Base-by-base conservation (phyloP, 2,329 filamentous ascomycete genomes). In the Colletotrichum shisoi region DNA sequence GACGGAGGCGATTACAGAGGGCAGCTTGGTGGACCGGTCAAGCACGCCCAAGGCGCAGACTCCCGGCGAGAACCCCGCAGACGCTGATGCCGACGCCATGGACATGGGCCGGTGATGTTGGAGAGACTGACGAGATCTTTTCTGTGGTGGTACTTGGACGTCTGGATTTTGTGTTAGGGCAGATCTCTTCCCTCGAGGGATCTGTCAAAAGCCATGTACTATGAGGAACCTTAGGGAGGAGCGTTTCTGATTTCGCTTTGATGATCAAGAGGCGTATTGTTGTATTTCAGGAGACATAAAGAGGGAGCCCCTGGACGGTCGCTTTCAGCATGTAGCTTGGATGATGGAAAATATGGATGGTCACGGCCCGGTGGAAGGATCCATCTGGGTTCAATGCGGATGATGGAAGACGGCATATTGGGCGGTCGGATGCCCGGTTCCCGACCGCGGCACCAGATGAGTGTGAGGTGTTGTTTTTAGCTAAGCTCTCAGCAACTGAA, bases 1-100 rank as follows among this genome's bases (percentile, higher is more conserved):
- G 17, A 76, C 81, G 52, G 79, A 83, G 68, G 77, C 57, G 3
- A 75, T 77, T 2, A 46, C 19, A 19, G 77, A 80, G 62, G 74
- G 75, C n/a, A 79, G 74, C 62, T 57, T 78, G 67, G 75, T 68
- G 72, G 45, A 63, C 63, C 53, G 71, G n/a, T 69, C 69, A n/a
- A 70, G 68, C 49, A 70, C 69, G 19, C 69, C 69, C n/a, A 73
- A 74, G 64, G 70, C 67, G 12, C 74, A 72, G 31, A 62, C 71
- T 6, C 69, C 63, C 45, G 57, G 67, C 34, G 70, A 72, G 40
- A 57, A 72, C 39, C 64, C 70, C 11, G 69, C 71, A 56, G 64
- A 63, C 19, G 42, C 56, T 19, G 72, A 73, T 37, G 42, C 54
- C 21, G 72, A 73, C 39, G 65, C 62, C 34, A 71, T 68, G 65